Conservation (phyloP, 2,329 filamentous ascomycete species). For the Pseudohalonectria lignicola region DNA sequence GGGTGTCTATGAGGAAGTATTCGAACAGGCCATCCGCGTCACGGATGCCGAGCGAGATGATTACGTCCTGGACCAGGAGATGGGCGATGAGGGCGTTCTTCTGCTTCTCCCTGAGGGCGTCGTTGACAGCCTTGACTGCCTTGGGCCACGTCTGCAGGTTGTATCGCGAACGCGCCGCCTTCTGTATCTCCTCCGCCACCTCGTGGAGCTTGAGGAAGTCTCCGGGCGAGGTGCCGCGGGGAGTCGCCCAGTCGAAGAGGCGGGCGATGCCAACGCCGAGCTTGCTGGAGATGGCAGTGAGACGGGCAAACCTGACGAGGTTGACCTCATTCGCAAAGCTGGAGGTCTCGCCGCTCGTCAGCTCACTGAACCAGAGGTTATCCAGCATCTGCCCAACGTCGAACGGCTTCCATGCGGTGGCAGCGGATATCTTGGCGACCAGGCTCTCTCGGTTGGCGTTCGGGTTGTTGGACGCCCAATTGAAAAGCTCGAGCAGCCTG, state of each 20-base stretch:
- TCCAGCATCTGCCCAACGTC: not conserved
- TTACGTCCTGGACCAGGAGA: constrained; percentile 5
- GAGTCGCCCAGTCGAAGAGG: not conserved
- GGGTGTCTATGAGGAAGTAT: constrained; percentile 18
- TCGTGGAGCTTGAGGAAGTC: not conserved
- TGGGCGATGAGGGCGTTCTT: constrained; percentile 10
- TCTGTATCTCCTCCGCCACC: not conserved
- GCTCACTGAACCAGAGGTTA: not conserved
- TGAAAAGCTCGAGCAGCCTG: not conserved
- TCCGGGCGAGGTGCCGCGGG: not conserved
- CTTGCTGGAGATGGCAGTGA: not conserved
- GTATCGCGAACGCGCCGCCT: not conserved
- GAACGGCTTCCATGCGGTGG: not conserved
- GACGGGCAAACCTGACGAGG: not conserved
- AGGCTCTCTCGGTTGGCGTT: not conserved
- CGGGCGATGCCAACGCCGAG: not conserved
- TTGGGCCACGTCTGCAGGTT: not conserved
- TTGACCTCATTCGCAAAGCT: not conserved
- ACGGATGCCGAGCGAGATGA: constrained; percentile 1
- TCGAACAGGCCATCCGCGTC: constrained; percentile 16
- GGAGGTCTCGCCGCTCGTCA: not conserved
- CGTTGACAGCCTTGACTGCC: not conserved
- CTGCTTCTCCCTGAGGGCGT: not conserved
- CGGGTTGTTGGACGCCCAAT: not conserved
- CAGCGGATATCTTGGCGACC: not conserved